Evolutionary conservation across 2,329 filamentous ascomycete genomes (phyloP).

Genomic region (Nigrograna mackinnonii): DNA sequence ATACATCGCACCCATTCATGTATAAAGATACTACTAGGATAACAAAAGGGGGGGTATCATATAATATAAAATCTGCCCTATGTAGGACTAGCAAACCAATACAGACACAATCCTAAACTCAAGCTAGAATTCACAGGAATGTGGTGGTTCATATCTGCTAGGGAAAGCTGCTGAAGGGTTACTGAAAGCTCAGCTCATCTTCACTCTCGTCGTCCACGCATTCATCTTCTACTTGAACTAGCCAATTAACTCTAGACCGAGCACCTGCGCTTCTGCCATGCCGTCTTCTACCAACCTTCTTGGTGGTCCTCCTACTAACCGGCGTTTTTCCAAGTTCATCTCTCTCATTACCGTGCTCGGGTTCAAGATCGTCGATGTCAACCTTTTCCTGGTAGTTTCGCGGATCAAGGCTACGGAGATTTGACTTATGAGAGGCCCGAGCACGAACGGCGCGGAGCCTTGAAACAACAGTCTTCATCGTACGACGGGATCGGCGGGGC

Average conservation of each 20-base stretch:
- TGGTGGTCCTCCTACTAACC: not conserved
- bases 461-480: not conserved
- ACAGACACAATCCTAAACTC: too few species aligned
- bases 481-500: not conserved
- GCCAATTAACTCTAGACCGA: too few species aligned
- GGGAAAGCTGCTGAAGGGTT: too few species aligned
- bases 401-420: not conserved
- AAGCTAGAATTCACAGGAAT: too few species aligned
- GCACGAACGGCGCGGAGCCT: not conserved
- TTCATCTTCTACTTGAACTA: constrained; percentile 7
- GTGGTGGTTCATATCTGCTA: too few species aligned
- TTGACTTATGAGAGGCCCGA: not conserved
- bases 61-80: too few species aligned
- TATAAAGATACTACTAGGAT: too few species aligned
- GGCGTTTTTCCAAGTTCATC: constrained; percentile 20
- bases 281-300: constrained; percentile 2
- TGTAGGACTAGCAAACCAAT: too few species aligned
- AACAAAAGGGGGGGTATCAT: too few species aligned
- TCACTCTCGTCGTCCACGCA: constrained; percentile 25
- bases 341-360: constrained; percentile 6
- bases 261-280: not conserved
- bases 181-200: constrained; percentile 38
- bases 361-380: constrained; percentile 1
- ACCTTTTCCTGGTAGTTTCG: constrained; percentile 5
- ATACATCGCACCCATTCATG: too few species aligned